Conservation (phyloP, 768 basidiomycete genomes). For the Agaricus subrufescens region DNA sequence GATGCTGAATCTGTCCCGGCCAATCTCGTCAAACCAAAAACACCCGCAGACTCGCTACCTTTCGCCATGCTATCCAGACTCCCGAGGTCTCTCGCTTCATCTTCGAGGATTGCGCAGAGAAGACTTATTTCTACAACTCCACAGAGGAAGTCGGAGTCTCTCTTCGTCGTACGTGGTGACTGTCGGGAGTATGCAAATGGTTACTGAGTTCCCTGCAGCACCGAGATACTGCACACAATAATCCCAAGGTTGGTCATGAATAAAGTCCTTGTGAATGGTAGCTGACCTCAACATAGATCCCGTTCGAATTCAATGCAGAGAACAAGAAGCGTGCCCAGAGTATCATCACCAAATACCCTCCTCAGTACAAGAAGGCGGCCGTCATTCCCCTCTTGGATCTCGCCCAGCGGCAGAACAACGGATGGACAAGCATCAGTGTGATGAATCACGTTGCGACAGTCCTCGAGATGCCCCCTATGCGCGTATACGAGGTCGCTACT, state of each 20-base stretch:
- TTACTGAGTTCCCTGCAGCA: slow-evolving; percentile 49
- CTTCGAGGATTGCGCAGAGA: slow-evolving; percentile 15
- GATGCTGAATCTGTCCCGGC: slow-evolving; percentile 12
- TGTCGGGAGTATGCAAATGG: slow-evolving; percentile 8
- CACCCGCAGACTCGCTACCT: slow-evolving; percentile 5
- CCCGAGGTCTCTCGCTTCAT: slow-evolving; percentile 24
- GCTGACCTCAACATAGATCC: slow-evolving; percentile 53
- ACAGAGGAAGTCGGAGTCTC: slow-evolving; percentile 67
- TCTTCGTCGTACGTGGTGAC: slow-evolving; percentile 69
- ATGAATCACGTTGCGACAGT: slow-evolving; percentile 98
- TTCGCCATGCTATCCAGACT: slow-evolving; percentile 28
- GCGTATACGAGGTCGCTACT: slow-evolving; percentile 98
- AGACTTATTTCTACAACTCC: slow-evolving; percentile 39
- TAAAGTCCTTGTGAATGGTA: neutral
- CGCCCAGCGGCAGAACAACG: slow-evolving; percentile 95
- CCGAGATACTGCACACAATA: slow-evolving; percentile 92
- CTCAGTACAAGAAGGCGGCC: slow-evolving; percentile 98
- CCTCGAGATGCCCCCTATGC: slow-evolving; percentile 94
- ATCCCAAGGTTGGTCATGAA: slow-evolving; percentile 60
- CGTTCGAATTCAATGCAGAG: slow-evolving; percentile 78
- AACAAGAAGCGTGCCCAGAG: slow-evolving; percentile 84
- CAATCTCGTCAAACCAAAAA: slow-evolving; percentile 13
- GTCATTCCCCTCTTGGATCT: slow-evolving; percentile 96
- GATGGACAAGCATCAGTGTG: slow-evolving; percentile 96
- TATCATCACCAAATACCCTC: slow-evolving; percentile 90